Evolutionary conservation across 768 basidiomycete species (phyloP).

Genomic region (Mycena filopes): DNA sequence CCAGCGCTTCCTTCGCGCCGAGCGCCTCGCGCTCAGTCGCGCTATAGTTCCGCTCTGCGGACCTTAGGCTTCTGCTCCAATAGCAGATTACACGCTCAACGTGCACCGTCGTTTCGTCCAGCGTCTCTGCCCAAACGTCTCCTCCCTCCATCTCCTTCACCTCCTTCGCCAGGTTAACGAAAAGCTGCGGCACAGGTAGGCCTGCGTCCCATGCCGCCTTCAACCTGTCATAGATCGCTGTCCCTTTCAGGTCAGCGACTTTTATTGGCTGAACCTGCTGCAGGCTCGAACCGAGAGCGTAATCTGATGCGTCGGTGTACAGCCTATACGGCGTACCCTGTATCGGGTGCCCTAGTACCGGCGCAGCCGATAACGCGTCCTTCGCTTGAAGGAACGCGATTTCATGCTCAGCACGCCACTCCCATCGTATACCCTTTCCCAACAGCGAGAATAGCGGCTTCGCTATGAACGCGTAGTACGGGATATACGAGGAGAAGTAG

Average conservation of each 20-base stretch:
- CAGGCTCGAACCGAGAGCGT: conserved; percentile 1
- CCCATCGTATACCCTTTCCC: conserved; percentile 35
- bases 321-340: conserved; percentile 31
- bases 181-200: not conserved
- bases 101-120: not conserved
- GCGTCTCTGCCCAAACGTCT: not conserved
- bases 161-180: not conserved
- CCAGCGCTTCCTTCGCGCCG: conserved; percentile 26
- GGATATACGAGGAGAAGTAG: conserved; percentile 1
- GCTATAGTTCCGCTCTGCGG: not conserved
- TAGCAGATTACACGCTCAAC: not conserved
- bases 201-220: not conserved
- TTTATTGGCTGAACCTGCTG: conserved; percentile 26
- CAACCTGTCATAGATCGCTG: not conserved
- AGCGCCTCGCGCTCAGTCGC: not conserved
- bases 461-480: conserved; percentile 26
- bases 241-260: conserved; percentile 22
- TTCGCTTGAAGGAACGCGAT: conserved; percentile 36
- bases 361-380: conserved; percentile 31
- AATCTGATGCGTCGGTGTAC: not conserved
- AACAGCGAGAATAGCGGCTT: conserved; percentile 37
- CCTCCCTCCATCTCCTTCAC: not conserved
- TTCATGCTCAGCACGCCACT: conserved; percentile 35
- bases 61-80: conserved; percentile 10
- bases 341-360: conserved; percentile 34